Conservation (phyloP, 73 alveolate genomes). For the Paraurostyla sp. region DNA sequence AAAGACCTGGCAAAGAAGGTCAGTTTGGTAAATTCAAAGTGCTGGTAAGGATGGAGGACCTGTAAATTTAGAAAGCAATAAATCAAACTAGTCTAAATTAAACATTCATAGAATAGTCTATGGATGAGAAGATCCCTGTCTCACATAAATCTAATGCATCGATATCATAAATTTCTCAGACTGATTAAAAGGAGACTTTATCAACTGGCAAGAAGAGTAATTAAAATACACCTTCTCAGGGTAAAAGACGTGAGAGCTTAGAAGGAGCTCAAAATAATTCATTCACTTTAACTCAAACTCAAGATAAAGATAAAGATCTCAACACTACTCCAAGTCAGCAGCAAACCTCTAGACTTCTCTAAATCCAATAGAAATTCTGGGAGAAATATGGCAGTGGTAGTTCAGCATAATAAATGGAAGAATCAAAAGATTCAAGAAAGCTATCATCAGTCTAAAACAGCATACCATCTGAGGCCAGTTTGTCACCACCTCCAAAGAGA, state of each 20-base stretch:
- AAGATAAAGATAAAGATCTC: no score
- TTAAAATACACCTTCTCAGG: not conserved
- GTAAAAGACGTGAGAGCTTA: not conserved
- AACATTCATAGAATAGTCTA: not conserved
- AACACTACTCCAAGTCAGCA: not conserved
- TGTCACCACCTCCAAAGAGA: not conserved
- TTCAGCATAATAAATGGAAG: not conserved
- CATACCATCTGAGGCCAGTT: not conserved
- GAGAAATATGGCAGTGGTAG: not conserved
- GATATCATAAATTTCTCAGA: not conserved
- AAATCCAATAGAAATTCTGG: conserved; percentile 24
- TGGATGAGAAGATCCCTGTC: not conserved
- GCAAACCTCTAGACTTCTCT: not conserved
- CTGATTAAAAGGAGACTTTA: not conserved
- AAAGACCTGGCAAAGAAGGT: conserved; percentile 50
- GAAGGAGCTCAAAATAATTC: not conserved
- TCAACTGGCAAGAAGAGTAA: not conserved
- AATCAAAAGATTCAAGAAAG: no score
- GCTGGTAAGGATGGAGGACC: conserved; percentile 43
- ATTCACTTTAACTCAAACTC: no score
- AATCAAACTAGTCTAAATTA: not conserved
- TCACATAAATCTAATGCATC: not conserved
- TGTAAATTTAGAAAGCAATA: not conserved
- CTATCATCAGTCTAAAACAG: not conserved
- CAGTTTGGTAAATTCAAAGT: conserved; percentile 39